Conservation (phyloP, 768 basidiomycete species). For the Trametes punicea region DNA sequence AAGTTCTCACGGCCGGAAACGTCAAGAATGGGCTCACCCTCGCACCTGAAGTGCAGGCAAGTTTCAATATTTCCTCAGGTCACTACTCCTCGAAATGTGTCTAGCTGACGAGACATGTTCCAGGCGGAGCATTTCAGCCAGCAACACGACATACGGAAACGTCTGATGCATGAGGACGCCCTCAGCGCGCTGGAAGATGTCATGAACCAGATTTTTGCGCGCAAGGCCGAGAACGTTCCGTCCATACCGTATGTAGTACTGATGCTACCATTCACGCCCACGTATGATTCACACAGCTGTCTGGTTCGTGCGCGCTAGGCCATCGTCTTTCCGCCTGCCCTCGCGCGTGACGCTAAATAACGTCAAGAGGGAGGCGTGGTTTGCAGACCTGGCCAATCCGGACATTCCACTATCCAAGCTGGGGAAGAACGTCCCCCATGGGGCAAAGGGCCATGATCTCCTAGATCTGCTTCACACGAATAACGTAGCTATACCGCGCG, state of each 20-base stretch:
- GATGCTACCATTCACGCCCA: not conserved
- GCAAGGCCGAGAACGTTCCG: slow-evolving; percentile 54
- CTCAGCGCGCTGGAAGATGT: slow-evolving; percentile 65
- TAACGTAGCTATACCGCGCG: slow-evolving; percentile 74
- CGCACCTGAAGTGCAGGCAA: slow-evolving; percentile 53
- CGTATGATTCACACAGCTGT: not conserved
- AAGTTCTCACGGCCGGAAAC: slow-evolving; percentile 58
- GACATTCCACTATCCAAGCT: slow-evolving; percentile 77
- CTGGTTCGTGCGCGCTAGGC: slow-evolving; percentile 39
- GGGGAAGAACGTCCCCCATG: slow-evolving; percentile 83
- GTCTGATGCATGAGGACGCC: slow-evolving; percentile 48
- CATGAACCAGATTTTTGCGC: slow-evolving; percentile 71
- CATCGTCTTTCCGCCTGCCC: slow-evolving; percentile 74
- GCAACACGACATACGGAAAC: slow-evolving; percentile 48
- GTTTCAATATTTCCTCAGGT: slow-evolving; percentile 21
- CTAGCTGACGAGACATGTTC: not conserved
- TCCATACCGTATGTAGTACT: slow-evolving; percentile 56
- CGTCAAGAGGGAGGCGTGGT: slow-evolving; percentile 77
- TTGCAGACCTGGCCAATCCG: slow-evolving; percentile 77
- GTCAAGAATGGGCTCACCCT: slow-evolving; percentile 65
- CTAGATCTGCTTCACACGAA: slow-evolving; percentile 75
- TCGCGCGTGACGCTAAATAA: slow-evolving; percentile 81
- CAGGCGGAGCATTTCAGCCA: slow-evolving; percentile 67
- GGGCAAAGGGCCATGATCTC: slow-evolving; percentile 80
- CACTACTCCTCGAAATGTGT: not conserved